Base-by-base conservation (phyloP, 225 moss, liverwort and hornwort genomes). In the Physcomitrellopsis africana region DNA sequence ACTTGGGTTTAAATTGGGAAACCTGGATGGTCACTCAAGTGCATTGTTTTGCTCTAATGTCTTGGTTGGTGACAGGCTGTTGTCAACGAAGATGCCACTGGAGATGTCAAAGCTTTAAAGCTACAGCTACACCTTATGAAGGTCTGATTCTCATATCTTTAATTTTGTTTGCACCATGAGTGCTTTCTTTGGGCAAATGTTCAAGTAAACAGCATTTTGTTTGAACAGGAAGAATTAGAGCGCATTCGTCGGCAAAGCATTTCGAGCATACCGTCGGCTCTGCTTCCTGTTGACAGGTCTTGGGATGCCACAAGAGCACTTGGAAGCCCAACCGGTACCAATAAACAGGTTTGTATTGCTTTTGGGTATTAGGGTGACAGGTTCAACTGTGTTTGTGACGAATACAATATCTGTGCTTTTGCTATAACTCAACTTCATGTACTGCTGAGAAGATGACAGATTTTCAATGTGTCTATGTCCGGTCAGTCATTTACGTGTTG, bases 11-110 rank as follows among this genome's bases (percentile, higher is more conserved):
- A 14, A 43, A 10, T 17, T 53, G 3, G 20, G 14, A 19, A 41
- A 14, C 22, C 29, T 17, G 18, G 32, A 32, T 52, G 19, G 37
- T 69, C 19, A 43, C 68, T 13, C 24, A 49, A 68, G 11, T 49
- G 57, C 47, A 49, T 46, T 32, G 44, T 47, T 37, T 78, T 32
- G 26, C 22, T 47, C 44, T 64, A 47, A 22, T 44, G 68, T 37
- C 11, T 17, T 59, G 57, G 78, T 14, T 77, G 52, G 18, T 27
- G 26, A 60, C 85, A 92, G 92, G 92, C 92, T 57, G 83, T 92
- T 1, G 79, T 92, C 60, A 89, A 92, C 55, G 85, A 92, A 68
- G 89, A 89, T 79, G 89, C 87, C 32, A 80, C 85, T 60, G 87
- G 87, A 32, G 92, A 92, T 82, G 89, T 92, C 24, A 69, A 85